Conservation (phyloP, 2,329 filamentous ascomycete species). For the Malbranchea zuffiana region DNA sequence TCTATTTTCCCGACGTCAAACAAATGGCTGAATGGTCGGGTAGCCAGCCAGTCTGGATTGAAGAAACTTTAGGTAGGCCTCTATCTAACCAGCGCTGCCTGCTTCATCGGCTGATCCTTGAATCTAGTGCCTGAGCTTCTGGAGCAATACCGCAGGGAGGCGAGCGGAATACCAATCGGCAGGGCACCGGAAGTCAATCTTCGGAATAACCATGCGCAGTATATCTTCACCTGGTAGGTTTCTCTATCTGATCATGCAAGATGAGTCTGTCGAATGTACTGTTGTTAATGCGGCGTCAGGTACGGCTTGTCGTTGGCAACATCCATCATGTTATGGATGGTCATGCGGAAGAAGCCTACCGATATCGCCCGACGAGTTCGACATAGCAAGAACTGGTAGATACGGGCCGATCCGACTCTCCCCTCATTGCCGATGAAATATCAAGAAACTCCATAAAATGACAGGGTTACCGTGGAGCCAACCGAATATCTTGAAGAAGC, state of each 20-base stretch:
- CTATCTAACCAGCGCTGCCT: not conserved
- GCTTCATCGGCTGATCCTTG: slow-evolving; percentile 7
- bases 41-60: slow-evolving; percentile 85
- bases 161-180: slow-evolving; percentile 79
- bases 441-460: slow-evolving; percentile 19
- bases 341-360: slow-evolving; percentile 73
- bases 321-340: slow-evolving; percentile 92
- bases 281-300: too few relatives aligned
- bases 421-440: slow-evolving; percentile 22
- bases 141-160: slow-evolving; percentile 61
- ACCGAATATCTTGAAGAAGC: slow-evolving; percentile 62
- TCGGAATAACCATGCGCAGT: slow-evolving; percentile 93
- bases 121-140: slow-evolving; percentile 63
- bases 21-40: slow-evolving; percentile 80
- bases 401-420: slow-evolving; percentile 11
- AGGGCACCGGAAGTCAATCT: slow-evolving; percentile 81
- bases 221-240: slow-evolving; percentile 94
- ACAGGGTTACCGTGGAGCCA: slow-evolving; percentile 10
- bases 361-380: slow-evolving; percentile 62
- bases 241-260: too few relatives aligned
- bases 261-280: too few relatives aligned
- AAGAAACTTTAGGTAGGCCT: slow-evolving; percentile 76
- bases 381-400: slow-evolving; percentile 64
- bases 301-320: slow-evolving; percentile 77
- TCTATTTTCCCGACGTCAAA: slow-evolving; percentile 87